Evolutionary conservation across 2,329 filamentous ascomycete genomes (phyloP).

Genomic region (Aspergillus fijiensis): DNA sequence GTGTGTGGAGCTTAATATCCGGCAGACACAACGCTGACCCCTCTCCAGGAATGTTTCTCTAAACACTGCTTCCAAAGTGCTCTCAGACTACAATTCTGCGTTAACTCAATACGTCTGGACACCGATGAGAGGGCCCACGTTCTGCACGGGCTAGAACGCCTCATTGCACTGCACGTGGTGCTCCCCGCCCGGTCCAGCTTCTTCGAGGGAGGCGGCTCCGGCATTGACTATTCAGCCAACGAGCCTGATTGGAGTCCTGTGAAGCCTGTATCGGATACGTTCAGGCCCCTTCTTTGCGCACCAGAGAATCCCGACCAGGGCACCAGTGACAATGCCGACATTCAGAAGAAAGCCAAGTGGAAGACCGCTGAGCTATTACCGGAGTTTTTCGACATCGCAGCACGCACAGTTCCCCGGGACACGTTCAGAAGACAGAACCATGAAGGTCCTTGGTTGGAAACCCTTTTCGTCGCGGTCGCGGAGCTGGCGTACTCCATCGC

Average conservation of each 20-base stretch:
- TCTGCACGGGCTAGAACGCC: slow-evolving; percentile 36
- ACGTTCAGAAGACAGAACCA: slow-evolving; percentile 44
- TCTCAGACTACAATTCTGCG: slow-evolving; percentile 33
- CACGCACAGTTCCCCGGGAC: slow-evolving; percentile 46
- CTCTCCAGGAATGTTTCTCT: slow-evolving; percentile 29
- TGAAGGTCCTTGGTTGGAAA: slow-evolving; percentile 53
- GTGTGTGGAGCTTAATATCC: not conserved
- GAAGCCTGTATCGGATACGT: slow-evolving; percentile 37
- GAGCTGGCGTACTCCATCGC: slow-evolving; percentile 40
- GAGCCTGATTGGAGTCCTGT: slow-evolving; percentile 37
- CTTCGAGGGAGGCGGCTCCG: slow-evolving; percentile 34
- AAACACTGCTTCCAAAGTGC: slow-evolving; percentile 36
- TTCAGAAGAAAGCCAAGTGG: slow-evolving; percentile 24
- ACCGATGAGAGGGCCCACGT: slow-evolving; percentile 34
- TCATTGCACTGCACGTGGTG: slow-evolving; percentile 44
- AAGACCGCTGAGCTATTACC: slow-evolving; percentile 38
- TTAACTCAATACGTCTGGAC: slow-evolving; percentile 28
- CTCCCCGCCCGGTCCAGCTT: slow-evolving; percentile 41
- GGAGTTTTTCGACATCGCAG: slow-evolving; percentile 48
- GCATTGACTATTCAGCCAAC: slow-evolving; percentile 35
- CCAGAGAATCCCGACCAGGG: slow-evolving; percentile 15
- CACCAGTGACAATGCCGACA: slow-evolving; percentile 6
- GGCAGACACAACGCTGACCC: slow-evolving; percentile 12
- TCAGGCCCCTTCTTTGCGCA: slow-evolving; percentile 37
- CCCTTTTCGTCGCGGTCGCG: slow-evolving; percentile 46